Base-by-base conservation (phyloP, 116 monocot species). In the Cymodocea nodosa region DNA sequence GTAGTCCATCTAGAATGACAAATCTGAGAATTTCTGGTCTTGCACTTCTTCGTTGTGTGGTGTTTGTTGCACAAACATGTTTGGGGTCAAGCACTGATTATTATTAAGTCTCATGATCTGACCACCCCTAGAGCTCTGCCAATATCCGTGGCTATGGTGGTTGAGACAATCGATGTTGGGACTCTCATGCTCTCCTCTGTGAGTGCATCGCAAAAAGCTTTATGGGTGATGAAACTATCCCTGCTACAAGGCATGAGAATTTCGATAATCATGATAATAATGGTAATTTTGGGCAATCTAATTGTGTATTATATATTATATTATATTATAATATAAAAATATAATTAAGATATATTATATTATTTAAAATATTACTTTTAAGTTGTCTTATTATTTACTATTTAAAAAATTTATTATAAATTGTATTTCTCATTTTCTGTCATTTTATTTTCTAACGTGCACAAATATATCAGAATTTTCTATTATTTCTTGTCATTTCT, bases 141-240 rank as follows among this genome's bases (percentile, higher is more conserved):
- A 10, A n/a, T n/a, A n/a, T n/a, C n/a, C n/a, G n/a, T n/a, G n/a
- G 3, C 39, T 35, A 37, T n/a, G 7, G n/a, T n/a, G 18, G 39
- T n/a, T 15, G 19, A 6, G 37, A 62, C 39, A 0, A 54, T 22
- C 22, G 65, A 50, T 7, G 61, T 20, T 14, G 74, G 53, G 3
- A 54, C 10, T 66, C 68, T 74, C 23, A 64, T 59, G 48, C 39
- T 74, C 66, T 74, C 74, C 60, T 74, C 74, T 20, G 68, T 74
- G 12, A 74, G 51, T 2, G 74, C 74, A 22, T 74, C 74, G 67
- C 74, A 74, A 36, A 68, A 74, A 39, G 74, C 74, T 61, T 68
- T 67, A 50, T 74, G 74, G 20, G 74, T 74, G 59, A 74, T 74
- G 67, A 74, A 74, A 58, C 74, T 74, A 54, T 74, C 74, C 61